phyloP scores from a whole-genome alignment of 139 green algal species.

The Chlamydomonas sphaeroides region DNA sequence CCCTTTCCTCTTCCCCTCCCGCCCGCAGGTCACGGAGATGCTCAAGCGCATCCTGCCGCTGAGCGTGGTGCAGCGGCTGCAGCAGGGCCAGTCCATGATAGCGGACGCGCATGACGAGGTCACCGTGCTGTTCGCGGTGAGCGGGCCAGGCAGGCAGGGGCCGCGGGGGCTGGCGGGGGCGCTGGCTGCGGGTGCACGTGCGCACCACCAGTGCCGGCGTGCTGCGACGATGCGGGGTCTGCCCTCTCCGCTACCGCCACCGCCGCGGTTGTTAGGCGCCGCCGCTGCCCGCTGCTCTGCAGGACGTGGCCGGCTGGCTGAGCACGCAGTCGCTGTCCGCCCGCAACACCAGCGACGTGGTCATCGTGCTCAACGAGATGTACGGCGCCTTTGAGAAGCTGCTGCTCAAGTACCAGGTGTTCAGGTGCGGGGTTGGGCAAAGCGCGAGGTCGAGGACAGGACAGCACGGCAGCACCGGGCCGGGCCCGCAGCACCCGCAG shows the following conservation, averaged over 20 bases:
- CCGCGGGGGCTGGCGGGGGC: too few species aligned
- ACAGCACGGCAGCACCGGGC: too few species aligned
- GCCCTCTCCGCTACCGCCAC: too few species aligned
- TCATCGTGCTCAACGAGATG: slow-evolving; percentile 61
- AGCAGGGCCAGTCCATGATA: slow-evolving; percentile 57
- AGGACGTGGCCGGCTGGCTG: slow-evolving; percentile 42
- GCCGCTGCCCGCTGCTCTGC: too few species aligned
- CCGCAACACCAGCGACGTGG: slow-evolving; percentile 35
- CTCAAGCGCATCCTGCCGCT: slow-evolving; percentile 58
- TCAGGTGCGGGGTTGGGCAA: slow-evolving; percentile 22
- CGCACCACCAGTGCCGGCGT: too few species aligned
- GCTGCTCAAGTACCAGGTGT: slow-evolving; percentile 45
- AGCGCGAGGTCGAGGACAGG: too few species aligned
- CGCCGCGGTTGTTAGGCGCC: too few species aligned
- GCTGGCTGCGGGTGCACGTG: too few species aligned
- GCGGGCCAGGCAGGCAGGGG: not conserved
- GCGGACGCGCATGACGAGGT: slow-evolving; percentile 53
- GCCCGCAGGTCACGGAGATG: slow-evolving; percentile 32
- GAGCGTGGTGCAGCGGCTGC: slow-evolving; percentile 50
- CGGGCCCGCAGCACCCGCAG: too few species aligned
- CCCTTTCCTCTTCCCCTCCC: not conserved
- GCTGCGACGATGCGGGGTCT: too few species aligned
- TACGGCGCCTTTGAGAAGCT: slow-evolving; percentile 60
- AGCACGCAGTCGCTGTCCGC: not conserved
- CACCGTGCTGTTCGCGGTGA: slow-evolving; percentile 55